Evolutionary conservation across 345 rosid genomes (phyloP).

Genomic region (Microcos paniculata): DNA sequence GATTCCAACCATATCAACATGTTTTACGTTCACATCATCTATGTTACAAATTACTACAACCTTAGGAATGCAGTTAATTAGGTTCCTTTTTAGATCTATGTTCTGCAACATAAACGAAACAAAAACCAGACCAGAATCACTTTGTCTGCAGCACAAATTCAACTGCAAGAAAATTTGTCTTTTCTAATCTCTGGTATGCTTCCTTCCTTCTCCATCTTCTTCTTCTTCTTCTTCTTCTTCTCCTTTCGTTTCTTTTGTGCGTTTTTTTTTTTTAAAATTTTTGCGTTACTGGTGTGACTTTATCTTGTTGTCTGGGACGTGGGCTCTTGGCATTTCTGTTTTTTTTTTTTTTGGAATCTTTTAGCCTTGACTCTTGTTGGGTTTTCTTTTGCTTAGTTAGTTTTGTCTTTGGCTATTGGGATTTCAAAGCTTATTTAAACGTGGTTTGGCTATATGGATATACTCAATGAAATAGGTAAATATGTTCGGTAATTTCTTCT

Average conservation of each 20-base stretch:
- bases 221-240: not conserved
- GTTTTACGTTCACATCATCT: not conserved
- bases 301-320: no score
- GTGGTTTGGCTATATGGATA: not conserved
- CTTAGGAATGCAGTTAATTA: no score
- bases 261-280: not conserved
- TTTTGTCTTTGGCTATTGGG: not conserved
- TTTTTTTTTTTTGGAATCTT: not conserved
- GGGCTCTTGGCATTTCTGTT: not conserved
- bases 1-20: not conserved
- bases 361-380: not conserved
- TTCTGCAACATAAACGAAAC: not conserved
- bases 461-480: not conserved
- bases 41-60: not conserved
- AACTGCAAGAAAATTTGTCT: not conserved
- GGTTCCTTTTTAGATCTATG: no score
- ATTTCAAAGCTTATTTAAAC: not conserved
- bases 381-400: not conserved
- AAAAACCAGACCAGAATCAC: not conserved
- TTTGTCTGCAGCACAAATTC: constrained; percentile 1
- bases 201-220: not conserved
- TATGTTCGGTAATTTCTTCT: not conserved
- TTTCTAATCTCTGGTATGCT: not conserved
- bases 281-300: not conserved
- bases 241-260: not conserved